Evolutionary conservation across 495 filamentous ascomycete genomes (phyloP), one percentile per base, ranked within the genome.

Genomic region (Aspergillus kassunensis): DNA sequence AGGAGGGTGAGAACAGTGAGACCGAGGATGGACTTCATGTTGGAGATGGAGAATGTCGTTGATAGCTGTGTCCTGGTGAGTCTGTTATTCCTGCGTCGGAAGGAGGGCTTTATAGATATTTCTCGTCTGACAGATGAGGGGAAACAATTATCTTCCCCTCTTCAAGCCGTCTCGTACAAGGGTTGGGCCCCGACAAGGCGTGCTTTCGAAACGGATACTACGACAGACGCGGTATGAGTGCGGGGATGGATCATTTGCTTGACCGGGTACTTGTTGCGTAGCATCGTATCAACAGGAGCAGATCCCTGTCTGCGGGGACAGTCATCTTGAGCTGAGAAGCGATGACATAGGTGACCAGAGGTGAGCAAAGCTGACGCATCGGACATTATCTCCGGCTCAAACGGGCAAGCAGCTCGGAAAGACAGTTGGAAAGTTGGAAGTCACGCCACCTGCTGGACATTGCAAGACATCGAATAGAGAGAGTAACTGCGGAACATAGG

Each of bases 1-100:
- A 56, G 42, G 13, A 54, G 51, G 13, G 15, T 44, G 21, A 55
- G 23, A 6, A 55, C 24, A 19, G 33, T 53, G 18, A 53, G 34
- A 23, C 35, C 20, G 13, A 58, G 21, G 18, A 30, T 36, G 15
- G 54, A 43, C 54, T 61, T 61, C 58, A 60, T 60, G 16, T 4
- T 57, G 40, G 9, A 12, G n/a, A 27, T 15, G 31, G 31, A n/a
- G n/a, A n/a, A n/a, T n/a, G n/a, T n/a, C n/a, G 9, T 3, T 27
- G 29, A 12, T 12, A 1, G 15, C 12, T 8, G 18, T 1, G 8
- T 25, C 39, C 23, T 7, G 21, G 30, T 24, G 7, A 27, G 11
- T 6, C 11, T 6, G 29, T 2, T 29, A 41, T 16, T 30, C 18
- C 24, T 4, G 24, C 9, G 4, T 27, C 24, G 4, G 24, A 27